These are phyloP conservation scores for Hanseniaspora clermontiae DNA, from an alignment of 805 yeast species.

Conservation along the genomic window DNA sequence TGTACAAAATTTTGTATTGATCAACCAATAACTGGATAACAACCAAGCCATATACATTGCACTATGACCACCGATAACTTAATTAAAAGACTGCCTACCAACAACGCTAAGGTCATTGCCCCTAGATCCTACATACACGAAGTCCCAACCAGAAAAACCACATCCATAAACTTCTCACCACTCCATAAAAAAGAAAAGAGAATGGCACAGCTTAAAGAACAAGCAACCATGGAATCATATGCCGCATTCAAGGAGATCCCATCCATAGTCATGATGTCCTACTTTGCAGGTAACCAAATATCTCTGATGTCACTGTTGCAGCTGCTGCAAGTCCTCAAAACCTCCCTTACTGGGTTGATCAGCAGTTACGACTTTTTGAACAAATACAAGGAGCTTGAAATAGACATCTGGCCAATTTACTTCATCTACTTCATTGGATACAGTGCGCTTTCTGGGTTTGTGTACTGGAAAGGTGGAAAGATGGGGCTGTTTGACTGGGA, in stretches of 20 bases:
- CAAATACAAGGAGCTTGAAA: constrained; percentile 8
- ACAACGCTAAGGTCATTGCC: background rate
- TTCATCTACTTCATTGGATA: constrained; percentile 9
- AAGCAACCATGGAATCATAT: constrained; percentile 11
- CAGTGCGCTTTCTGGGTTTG: constrained; percentile 3
- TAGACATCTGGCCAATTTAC: constrained; percentile 11
- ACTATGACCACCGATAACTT: constrained; percentile 2
- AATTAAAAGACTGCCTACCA: background rate
- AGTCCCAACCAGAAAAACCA: constrained; percentile 7
- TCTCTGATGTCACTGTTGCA: constrained; percentile 10
- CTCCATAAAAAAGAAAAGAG: constrained; percentile 1
- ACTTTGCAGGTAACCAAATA: constrained; percentile 10
- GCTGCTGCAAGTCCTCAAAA: constrained; percentile 5
- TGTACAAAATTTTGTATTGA: no score
- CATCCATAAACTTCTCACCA: background rate
- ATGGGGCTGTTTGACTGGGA: constrained; percentile 13
- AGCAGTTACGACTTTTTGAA: background rate
- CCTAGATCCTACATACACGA: background rate
- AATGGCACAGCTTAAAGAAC: constrained; percentile 5
- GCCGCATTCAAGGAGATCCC: constrained; percentile 12
- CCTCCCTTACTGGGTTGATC: background rate
- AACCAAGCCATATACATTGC: no score
- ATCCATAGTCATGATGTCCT: constrained; percentile 12
- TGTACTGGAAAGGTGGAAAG: constrained; percentile 13
- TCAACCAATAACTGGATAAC: no score